Evolutionary conservation across 148 eudicot species (phyloP).

Genomic region (Rhododendron molle): DNA sequence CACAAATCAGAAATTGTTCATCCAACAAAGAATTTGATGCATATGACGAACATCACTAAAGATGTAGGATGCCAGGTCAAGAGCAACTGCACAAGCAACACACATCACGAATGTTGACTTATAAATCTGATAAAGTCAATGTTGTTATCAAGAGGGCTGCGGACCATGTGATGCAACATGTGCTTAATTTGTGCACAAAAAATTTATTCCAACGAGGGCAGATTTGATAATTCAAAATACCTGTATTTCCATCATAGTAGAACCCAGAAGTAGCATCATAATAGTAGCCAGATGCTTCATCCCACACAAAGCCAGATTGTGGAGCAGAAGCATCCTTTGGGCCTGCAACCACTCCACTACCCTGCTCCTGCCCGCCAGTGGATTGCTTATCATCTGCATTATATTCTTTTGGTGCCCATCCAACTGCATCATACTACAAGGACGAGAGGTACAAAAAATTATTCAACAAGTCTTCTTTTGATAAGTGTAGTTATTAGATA

Average conservation of each 20-base stretch:
- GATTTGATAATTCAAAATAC: constrained; percentile 23
- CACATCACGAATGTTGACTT: background rate
- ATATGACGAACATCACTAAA: background rate
- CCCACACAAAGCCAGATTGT: constrained; percentile 97
- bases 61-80: background rate
- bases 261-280: constrained; percentile 96
- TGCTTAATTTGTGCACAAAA: background rate
- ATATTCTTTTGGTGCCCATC: constrained; percentile 99
- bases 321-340: constrained; percentile 66
- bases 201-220: background rate
- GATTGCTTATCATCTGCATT: constrained; percentile 80
- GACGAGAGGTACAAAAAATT: background rate
- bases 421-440: constrained; percentile 82
- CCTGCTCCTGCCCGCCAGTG: constrained; percentile 47
- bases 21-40: background rate
- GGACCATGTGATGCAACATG: background rate
- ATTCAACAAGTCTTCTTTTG: background rate
- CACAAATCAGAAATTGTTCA: background rate
- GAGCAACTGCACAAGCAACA: background rate
- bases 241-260: constrained; percentile 95
- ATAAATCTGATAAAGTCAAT: background rate
- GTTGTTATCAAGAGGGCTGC: background rate
- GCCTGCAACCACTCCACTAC: constrained; percentile 34
- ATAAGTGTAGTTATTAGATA: background rate
- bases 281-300: constrained; percentile 96